These are phyloP conservation scores for Hirsutella thompsonii DNA, from an alignment of 2,329 filamentous ascomycete species.

Conservation along the genomic window DNA sequence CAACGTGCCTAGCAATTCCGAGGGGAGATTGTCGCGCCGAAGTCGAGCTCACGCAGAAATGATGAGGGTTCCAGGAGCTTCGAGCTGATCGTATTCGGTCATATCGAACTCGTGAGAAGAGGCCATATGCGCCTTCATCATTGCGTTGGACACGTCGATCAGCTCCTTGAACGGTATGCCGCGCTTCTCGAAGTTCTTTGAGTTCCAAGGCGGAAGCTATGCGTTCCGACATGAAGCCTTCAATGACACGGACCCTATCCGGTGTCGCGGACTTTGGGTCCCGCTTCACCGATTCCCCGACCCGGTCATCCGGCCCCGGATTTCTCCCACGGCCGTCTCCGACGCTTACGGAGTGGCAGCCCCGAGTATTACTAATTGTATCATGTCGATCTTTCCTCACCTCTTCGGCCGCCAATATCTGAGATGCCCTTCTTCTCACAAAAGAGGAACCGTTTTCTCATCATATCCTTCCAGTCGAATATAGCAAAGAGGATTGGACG, in stretches of 20 bases:
- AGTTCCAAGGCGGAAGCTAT: constrained; percentile 47
- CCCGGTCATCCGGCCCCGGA: too few species aligned
- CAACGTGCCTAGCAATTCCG: not conserved
- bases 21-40: not conserved
- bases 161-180: constrained; percentile 24
- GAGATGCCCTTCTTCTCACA: not conserved
- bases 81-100: constrained; percentile 46
- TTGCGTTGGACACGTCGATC: constrained; percentile 41
- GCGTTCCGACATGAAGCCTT: constrained; percentile 59
- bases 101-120: constrained; percentile 50
- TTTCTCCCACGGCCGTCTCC: too few species aligned
- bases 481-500: too few species aligned
- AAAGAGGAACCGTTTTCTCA: too few species aligned
- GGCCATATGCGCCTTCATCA: constrained; percentile 43
- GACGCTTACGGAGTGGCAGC: not conserved
- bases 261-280: too few species aligned
- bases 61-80: constrained; percentile 43
- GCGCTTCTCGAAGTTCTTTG: constrained; percentile 35
- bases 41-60: constrained; percentile 38
- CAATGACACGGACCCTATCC: too few species aligned
- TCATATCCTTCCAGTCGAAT: too few species aligned
- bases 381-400: not conserved
- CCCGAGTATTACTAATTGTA: not conserved
- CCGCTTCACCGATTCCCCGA: too few species aligned
- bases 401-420: not conserved